Evolutionary conservation across 2,329 filamentous ascomycete genomes (phyloP).

Genomic region (Colletotrichum liaoningense): DNA sequence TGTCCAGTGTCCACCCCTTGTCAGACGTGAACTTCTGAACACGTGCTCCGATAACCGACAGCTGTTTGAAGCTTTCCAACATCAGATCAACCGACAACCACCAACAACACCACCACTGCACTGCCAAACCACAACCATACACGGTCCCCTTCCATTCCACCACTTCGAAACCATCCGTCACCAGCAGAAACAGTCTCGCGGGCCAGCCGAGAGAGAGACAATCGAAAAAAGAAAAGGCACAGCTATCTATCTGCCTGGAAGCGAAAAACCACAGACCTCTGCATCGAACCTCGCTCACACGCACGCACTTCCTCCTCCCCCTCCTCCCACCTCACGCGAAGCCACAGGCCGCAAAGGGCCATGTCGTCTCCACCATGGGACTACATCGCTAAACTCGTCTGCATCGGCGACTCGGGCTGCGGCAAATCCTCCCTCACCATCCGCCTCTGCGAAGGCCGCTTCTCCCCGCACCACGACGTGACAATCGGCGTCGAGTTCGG

Average conservation of each 20-base stretch:
- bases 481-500: constrained; percentile 98
- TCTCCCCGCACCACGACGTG: constrained; percentile 94
- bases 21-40: constrained; percentile 24
- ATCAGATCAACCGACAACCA: constrained; percentile 26
- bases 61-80: constrained; percentile 27
- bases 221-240: not conserved
- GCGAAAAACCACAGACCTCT: constrained; percentile 20
- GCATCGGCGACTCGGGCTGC: constrained; percentile 95
- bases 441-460: constrained; percentile 95
- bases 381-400: constrained; percentile 98
- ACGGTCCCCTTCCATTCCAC: constrained; percentile 6
- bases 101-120: not conserved
- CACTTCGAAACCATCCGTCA: constrained; percentile 11
- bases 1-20: constrained; percentile 3
- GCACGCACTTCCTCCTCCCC: not conserved
- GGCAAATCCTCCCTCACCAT: constrained; percentile 96
- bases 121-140: not conserved
- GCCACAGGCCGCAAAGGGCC: constrained; percentile 37
- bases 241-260: not conserved
- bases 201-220: not conserved
- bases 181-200: not conserved
- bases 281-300: not conserved
- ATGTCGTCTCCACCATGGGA: constrained; percentile 85
- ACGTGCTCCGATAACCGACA: constrained; percentile 31
- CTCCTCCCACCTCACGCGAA: constrained; percentile 17